Percentiles rank a stretch among this genome's conserved stretches.
phyloP scores from a whole-genome alignment of 352 stramenopile species.

The Phytophthora rubi region DNA sequence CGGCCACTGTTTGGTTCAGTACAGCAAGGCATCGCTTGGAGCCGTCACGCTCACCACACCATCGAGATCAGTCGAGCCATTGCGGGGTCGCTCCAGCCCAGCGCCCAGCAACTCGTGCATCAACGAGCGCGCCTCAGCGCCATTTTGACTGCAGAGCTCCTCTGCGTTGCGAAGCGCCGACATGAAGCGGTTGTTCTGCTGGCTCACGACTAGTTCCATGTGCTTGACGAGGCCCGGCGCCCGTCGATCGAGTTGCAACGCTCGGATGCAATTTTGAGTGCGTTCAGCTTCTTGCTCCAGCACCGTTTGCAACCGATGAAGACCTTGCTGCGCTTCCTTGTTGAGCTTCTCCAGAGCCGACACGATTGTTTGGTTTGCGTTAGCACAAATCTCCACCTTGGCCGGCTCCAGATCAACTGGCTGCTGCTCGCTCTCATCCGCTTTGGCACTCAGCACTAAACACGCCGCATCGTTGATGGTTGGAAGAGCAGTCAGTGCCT shows the following conservation, averaged over 20 bases:
- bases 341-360: not conserved
- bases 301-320: conserved; percentile 3
- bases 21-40: not conserved
- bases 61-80: not conserved
- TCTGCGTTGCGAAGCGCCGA: conserved; percentile 16
- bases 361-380: not conserved
- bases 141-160: conserved; percentile 13
- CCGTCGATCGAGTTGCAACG: not conserved
- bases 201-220: conserved; percentile 10
- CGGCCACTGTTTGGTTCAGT: not conserved
- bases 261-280: conserved; percentile 14
- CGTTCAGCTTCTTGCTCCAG: conserved; percentile 8
- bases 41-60: not conserved
- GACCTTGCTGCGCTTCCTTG: not conserved
- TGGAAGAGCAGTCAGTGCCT: not conserved
- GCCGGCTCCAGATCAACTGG: conserved; percentile 9
- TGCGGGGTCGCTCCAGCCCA: not conserved
- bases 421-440: not conserved
- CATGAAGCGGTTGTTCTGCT: conserved; percentile 22
- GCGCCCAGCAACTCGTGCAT: not conserved
- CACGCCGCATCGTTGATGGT: not conserved
- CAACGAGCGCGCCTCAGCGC: conserved; percentile 7
- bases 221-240: not conserved
- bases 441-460: not conserved
- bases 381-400: not conserved